Evolutionary conservation across 257 asterid species (phyloP), one percentile per base, ranked within the genome.

Genomic region (Gynochthodes officinalis): DNA sequence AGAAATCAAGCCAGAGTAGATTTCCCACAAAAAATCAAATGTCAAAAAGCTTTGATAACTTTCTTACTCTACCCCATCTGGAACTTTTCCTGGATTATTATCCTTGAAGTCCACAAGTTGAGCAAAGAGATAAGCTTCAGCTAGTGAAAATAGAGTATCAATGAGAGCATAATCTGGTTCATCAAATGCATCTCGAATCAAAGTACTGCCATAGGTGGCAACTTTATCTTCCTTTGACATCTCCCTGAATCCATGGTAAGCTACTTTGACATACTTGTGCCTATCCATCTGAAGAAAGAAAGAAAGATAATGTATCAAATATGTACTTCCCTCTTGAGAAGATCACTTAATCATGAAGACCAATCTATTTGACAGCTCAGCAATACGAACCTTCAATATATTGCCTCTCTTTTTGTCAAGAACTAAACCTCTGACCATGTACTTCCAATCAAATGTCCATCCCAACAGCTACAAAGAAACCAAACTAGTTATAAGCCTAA

Each of bases 401-500:
- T 92, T 95, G 80, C 99, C 99, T 72, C 99, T 86, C 82, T 83
- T 92, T 83, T 90, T 92, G 76, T 95, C 98, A 60, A 95, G 90
- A 81, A 95, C 99, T 69, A 95, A 88, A 77, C 99, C 98, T 82
- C 99, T 86, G 89, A 95, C 97, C 98, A 95, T 92, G 88, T 92
- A 95, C 64, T 84, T 90, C 97, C 92, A 86, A 76, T 95, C 98
- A 81, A 95, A 92, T 39, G 91, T 80, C 97, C 92, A 90, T 59
- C 76, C 83, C 86, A 92, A 84, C 82, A 95, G 79, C 99, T 95
- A 80, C 77, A 86, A 13, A 65, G 73, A 70, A 70, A 42, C 63
- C 77, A 77, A 69, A 71, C 42, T 27, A 76, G 75, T 81, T 73
- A 77, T 75, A 64, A 82, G 19, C 58, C 33, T 59, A 58, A n/a